These are phyloP conservation scores for Pterocarpus santalinus DNA, from an alignment of 306 rosid genomes.

Conservation along the genomic window DNA sequence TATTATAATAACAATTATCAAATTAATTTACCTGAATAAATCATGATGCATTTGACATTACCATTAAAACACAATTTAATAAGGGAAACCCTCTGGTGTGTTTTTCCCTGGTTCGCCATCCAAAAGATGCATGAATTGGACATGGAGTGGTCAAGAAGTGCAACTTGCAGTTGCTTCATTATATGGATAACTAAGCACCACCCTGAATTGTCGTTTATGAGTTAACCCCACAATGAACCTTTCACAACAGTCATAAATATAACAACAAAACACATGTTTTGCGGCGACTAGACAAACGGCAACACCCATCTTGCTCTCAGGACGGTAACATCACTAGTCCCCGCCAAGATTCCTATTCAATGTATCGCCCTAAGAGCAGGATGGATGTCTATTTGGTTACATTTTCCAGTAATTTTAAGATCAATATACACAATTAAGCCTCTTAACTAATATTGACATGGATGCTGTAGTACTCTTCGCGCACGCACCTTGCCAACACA, in stretches of 20 bases:
- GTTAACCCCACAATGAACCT: not conserved
- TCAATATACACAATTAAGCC: not conserved
- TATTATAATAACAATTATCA: not conserved
- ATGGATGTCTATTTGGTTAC: not conserved
- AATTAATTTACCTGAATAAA: slow-evolving; percentile 18
- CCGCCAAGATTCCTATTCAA: not conserved
- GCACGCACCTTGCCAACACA: not conserved
- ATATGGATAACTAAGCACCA: slow-evolving; percentile 9
- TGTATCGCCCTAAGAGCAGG: not conserved
- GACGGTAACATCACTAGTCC: not conserved
- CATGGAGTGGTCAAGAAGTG: slow-evolving; percentile 18
- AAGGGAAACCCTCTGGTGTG: not conserved
- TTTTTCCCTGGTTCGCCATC: not conserved
- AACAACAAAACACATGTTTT: slow-evolving; percentile 27
- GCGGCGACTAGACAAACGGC: slow-evolving; percentile 40
- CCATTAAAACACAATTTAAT: not conserved
- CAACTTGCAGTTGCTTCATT: slow-evolving; percentile 25
- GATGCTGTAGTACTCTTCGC: not conserved
- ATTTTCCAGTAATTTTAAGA: not conserved
- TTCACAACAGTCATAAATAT: not conserved
- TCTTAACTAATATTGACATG: not conserved
- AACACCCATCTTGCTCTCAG: slow-evolving; percentile 21
- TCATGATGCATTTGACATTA: slow-evolving; percentile 40
- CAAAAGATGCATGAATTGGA: slow-evolving; percentile 49
- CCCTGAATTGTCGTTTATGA: slow-evolving; percentile 5